These are phyloP conservation scores for Fusarium globosum DNA, from an alignment of 2,329 filamentous ascomycete genomes.

Conservation along the genomic window DNA sequence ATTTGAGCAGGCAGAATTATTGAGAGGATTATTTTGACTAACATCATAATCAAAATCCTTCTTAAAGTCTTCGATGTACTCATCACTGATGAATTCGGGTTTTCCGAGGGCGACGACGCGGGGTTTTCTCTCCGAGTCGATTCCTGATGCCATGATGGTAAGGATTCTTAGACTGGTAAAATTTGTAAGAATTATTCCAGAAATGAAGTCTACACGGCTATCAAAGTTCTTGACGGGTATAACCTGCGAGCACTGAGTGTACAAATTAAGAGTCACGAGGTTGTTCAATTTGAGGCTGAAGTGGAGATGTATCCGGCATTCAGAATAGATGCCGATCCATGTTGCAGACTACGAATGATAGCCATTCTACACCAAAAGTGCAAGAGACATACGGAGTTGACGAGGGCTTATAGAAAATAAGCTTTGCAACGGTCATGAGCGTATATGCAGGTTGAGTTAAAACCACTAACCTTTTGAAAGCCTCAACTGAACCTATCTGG, in stretches of 20 bases:
- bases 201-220: rapidly evolving
- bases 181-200: not conserved
- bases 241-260: rapidly evolving
- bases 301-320: not conserved
- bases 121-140: slow-evolving; percentile 45
- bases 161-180: too few species aligned
- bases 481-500: not conserved
- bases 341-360: not conserved
- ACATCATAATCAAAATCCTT: slow-evolving; percentile 54
- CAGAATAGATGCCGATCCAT: not conserved
- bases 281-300: not conserved
- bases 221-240: rapidly evolving
- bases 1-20: rapidly evolving
- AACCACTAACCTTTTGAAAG: not conserved
- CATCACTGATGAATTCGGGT: slow-evolving; percentile 52
- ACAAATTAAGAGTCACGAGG: not conserved
- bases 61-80: slow-evolving; percentile 54
- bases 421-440: not conserved
- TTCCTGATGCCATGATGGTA: slow-evolving; percentile 3
- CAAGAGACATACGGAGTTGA: not conserved
- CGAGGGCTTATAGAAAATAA: not conserved
- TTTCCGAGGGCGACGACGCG: slow-evolving; percentile 56
- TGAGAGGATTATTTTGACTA: not conserved
- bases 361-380: rapidly evolving
- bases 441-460: rapidly evolving